Base-by-base conservation (phyloP, 2,329 filamentous ascomycete genomes). In the Cladosporium sp. region DNA sequence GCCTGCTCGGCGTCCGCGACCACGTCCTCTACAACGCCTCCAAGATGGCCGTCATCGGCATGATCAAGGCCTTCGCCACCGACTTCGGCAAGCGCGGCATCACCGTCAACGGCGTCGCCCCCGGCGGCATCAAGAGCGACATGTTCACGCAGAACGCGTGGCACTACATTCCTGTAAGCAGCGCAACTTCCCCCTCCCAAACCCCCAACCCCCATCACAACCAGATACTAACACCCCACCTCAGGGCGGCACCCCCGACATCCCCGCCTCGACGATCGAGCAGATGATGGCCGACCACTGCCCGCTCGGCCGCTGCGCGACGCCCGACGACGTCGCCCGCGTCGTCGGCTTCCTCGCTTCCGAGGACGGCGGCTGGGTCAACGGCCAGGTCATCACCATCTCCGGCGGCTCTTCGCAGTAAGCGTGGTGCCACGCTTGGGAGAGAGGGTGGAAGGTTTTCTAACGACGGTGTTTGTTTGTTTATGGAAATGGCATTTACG, bases 31-130 rank as follows among this genome's bases (percentile, higher is more conserved):
- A 88, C 73, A 84, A 84, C 57, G 84, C 82, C 13, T 81, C 77
- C 67, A 88, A 88, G 75, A 84, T 84, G 68, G 84, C 85, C 28
- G 81, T 87, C 54, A 85, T 87, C 65, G 84, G 84, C 43, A 83
- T 87, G 73, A 82, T 84, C 64, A 85, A 85, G 70, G 78, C 80
- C 22, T 86, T 88, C 63, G 81, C 84, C 7, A 85, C 84, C 49
- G 85, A 88, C 70, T 86, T 84, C 67, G 85, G 85, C 54, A 76
- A 75, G 62, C 78, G 79, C 62, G 78, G 81, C 46, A 83, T 87
- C 64, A 87, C 84, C 0, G 84, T 85, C 70, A 88, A 88, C 62
- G 84, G 83, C 58, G 83, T 87, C 43, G 85, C 85, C 2, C 85
- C 85, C 1, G 84, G 84, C 52, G 84, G 84, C 42, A 83, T 87